Evolutionary conservation across 2,329 filamentous ascomycete genomes (phyloP).

Genomic region (Talaromyces sp.): DNA sequence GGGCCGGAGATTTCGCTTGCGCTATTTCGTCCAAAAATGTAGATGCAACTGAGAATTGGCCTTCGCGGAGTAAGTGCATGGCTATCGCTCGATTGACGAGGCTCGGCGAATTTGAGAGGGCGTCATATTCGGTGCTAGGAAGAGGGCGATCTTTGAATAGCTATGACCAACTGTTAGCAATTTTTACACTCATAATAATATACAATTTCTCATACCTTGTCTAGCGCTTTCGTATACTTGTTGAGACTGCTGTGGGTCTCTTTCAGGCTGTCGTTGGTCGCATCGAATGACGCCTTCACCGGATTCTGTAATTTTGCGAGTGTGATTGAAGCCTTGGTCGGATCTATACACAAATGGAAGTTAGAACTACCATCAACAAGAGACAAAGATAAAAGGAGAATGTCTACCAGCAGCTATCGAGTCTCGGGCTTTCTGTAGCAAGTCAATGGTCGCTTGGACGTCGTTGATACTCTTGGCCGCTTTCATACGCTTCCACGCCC

Average conservation of each 20-base stretch:
- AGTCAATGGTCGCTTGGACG: conserved; percentile 78
- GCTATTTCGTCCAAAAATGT: conserved; percentile 76
- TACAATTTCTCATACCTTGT: conserved; percentile 60
- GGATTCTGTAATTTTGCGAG: conserved; percentile 85
- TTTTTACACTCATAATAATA: neutral
- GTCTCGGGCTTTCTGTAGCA: conserved; percentile 71
- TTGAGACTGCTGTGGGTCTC: conserved; percentile 79
- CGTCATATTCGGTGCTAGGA: conserved; percentile 76
- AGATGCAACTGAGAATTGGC: conserved; percentile 83
- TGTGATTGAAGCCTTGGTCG: conserved; percentile 68
- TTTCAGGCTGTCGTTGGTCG: conserved; percentile 76
- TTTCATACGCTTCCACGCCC: conserved; percentile 67
- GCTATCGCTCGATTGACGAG: conserved; percentile 91
- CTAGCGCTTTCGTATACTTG: conserved; percentile 79
- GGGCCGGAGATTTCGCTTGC: conserved; percentile 43
- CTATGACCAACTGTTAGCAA: conserved; percentile 33
- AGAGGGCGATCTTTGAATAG: conserved; percentile 68
- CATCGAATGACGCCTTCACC: conserved; percentile 75
- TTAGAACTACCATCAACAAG: neutral
- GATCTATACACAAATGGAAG: conserved; percentile 50
- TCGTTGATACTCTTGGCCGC: conserved; percentile 70
- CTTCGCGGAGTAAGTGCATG: conserved; percentile 94
- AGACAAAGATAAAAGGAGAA: neutral
- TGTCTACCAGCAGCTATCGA: conserved; percentile 67
- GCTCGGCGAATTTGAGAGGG: conserved; percentile 69